Evolutionary conservation across 73 alveolate genomes (phyloP).

Genomic region (Durusdinium trenchii): DNA sequence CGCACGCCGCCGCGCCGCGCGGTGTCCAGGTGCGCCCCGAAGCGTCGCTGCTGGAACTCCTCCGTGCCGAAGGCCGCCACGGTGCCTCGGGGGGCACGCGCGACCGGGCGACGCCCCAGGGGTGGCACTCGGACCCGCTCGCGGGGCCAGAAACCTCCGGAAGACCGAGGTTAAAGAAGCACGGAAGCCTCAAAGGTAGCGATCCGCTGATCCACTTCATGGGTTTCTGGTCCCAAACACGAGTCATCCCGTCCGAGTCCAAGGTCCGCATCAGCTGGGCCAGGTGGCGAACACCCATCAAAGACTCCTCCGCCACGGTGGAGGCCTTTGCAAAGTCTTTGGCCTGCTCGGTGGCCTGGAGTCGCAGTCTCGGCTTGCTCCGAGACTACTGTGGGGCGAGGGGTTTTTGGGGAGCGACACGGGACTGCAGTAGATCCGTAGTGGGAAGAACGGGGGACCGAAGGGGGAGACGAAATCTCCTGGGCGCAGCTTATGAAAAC

Average conservation of each 20-base stretch:
- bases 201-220: neutral
- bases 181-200: neutral
- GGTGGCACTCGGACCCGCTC: neutral
- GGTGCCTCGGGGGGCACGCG: too few relatives aligned
- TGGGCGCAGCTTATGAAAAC: too few relatives aligned
- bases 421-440: too few relatives aligned
- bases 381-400: too few relatives aligned
- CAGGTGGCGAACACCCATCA: neutral
- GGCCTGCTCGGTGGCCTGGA: neutral
- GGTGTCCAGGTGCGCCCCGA: conserved; percentile 26
- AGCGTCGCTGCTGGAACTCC: conserved; percentile 39
- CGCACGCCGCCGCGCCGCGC: conserved; percentile 70
- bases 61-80: conserved; percentile 89
- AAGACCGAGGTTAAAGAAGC: neutral
- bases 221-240: neutral
- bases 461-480: too few relatives aligned
- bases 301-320: conserved; percentile 61
- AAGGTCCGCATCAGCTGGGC: neutral
- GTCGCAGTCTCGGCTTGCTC: too few relatives aligned
- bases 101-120: conserved; percentile 67
- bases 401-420: too few relatives aligned
- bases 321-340: conserved; percentile 40
- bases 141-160: neutral
- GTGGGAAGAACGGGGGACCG: too few relatives aligned
- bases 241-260: neutral